Evolutionary conservation across 306 rosid species (phyloP).

Genomic region (Abrus pulchellus): DNA sequence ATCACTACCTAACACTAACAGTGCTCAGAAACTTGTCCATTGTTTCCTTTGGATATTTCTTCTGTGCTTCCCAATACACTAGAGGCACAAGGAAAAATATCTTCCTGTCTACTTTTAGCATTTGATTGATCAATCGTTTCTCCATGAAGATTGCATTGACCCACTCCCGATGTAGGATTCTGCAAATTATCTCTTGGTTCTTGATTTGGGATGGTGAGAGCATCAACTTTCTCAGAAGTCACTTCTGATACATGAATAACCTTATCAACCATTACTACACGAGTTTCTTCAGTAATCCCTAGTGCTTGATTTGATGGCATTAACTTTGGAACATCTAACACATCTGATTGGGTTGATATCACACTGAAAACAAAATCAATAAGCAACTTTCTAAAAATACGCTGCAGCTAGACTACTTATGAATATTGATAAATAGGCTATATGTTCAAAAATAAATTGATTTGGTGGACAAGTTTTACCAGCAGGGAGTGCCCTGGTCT

Average conservation of each 20-base stretch:
- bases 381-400: slow-evolving; percentile 5
- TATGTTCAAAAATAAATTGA: slow-evolving; percentile 31
- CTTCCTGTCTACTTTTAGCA: slow-evolving; percentile 54
- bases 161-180: slow-evolving; percentile 38
- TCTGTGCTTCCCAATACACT: slow-evolving; percentile 47
- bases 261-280: slow-evolving; percentile 68
- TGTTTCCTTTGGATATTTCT: slow-evolving; percentile 50
- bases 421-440: slow-evolving; percentile 36
- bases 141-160: slow-evolving; percentile 36
- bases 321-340: slow-evolving; percentile 51
- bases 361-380: slow-evolving; percentile 62
- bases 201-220: slow-evolving; percentile 42
- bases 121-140: slow-evolving; percentile 47
- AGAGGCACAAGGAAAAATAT: slow-evolving; percentile 50
- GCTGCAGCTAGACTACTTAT: slow-evolving; percentile 20
- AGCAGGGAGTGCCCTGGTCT: slow-evolving; percentile 50
- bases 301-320: slow-evolving; percentile 54
- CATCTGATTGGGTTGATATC: slow-evolving; percentile 54
- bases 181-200: slow-evolving; percentile 43
- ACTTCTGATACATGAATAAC: slow-evolving; percentile 72
- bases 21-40: slow-evolving; percentile 48
- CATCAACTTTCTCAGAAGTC: slow-evolving; percentile 59
- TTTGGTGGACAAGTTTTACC: slow-evolving; percentile 53
- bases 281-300: slow-evolving; percentile 63
- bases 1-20: slow-evolving; percentile 61